Conservation (phyloP, 805 yeast species). For the Lipomyces yamadae region DNA sequence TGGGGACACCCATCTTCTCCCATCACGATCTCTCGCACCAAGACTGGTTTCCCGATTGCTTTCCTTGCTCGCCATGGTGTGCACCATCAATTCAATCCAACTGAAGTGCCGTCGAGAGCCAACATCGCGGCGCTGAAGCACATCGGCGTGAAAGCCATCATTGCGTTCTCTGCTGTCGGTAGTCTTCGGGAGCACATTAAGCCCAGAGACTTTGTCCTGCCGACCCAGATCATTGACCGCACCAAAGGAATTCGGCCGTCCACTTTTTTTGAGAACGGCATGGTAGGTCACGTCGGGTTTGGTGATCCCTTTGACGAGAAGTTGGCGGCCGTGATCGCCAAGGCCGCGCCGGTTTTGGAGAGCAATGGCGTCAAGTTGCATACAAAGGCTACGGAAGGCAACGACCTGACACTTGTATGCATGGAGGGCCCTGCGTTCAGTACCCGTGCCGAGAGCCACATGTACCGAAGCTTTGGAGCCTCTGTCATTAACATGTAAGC, state of each 20-base stretch:
- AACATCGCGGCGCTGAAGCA: slow-evolving; percentile 94
- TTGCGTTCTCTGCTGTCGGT: slow-evolving; percentile 96
- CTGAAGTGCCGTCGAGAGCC: slow-evolving; percentile 91
- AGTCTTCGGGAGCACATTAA: slow-evolving; percentile 85
- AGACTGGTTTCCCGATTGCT: slow-evolving; percentile 81
- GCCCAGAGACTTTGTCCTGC: slow-evolving; percentile 96
- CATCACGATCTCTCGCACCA: slow-evolving; percentile 83
- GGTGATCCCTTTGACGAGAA: slow-evolving; percentile 93
- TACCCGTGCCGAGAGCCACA: slow-evolving; percentile 91
- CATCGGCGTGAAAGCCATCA: slow-evolving; percentile 81
- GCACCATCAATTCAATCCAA: slow-evolving; percentile 86
- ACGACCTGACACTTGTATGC: slow-evolving; percentile 84
- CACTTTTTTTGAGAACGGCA: slow-evolving; percentile 87
- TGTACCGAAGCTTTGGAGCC: slow-evolving; percentile 89
- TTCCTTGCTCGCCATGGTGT: slow-evolving; percentile 94
- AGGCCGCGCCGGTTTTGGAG: slow-evolving; percentile 60
- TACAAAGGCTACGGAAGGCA: slow-evolving; percentile 65
- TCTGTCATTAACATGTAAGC: slow-evolving; percentile 85
- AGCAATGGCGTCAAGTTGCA: slow-evolving; percentile 66
- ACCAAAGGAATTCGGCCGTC: slow-evolving; percentile 93
- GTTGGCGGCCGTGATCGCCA: slow-evolving; percentile 67
- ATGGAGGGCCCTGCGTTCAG: slow-evolving; percentile 99
- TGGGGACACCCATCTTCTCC: slow-evolving; percentile 98
- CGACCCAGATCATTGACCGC: slow-evolving; percentile 94
- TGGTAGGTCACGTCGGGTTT: slow-evolving; percentile 96